A percentile compares a stretch with the other conserved stretches of the same genome.
These are phyloP conservation scores for Vigna trinervia DNA, from an alignment of 306 rosid species.

Conservation along the genomic window DNA sequence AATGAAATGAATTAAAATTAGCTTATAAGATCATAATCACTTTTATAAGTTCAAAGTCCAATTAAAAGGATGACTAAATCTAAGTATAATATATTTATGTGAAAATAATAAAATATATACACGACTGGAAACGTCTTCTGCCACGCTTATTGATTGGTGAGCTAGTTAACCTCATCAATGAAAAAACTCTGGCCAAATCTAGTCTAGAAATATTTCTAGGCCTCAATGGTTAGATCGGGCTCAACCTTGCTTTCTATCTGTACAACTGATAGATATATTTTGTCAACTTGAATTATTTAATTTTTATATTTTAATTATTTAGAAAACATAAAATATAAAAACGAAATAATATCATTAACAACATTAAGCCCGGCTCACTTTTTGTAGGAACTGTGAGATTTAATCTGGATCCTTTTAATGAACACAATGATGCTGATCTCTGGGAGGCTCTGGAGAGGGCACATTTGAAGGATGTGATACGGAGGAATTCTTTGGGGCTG, in stretches of 20 bases:
- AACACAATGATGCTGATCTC: conserved; percentile 88
- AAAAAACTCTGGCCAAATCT: conserved; percentile 16
- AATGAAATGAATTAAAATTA: too few species aligned
- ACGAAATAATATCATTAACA: neutral
- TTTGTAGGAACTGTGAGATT: conserved; percentile 81
- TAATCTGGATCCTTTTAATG: conserved; percentile 88
- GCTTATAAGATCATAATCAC: too few species aligned
- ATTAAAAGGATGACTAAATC: neutral
- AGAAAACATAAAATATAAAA: neutral
- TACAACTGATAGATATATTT: conserved; percentile 2
- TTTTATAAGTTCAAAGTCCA: neutral
- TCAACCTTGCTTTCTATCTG: conserved; percentile 20
- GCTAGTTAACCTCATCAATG: conserved; percentile 23
- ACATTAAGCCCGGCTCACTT: conserved; percentile 26
- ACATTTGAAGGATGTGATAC: conserved; percentile 81
- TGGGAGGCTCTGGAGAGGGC: conserved; percentile 98
- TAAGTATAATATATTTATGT: neutral
- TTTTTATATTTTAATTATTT: too few species aligned
- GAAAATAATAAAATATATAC: conserved; percentile 19
- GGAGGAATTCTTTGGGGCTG: conserved; percentile 79
- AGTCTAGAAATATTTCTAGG: conserved; percentile 20
- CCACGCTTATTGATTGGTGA: neutral
- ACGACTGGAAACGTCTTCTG: neutral
- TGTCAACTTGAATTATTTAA: neutral
- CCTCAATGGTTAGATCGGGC: conserved; percentile 22